Evolutionary conservation across 2,329 filamentous ascomycete species (phyloP).

Genomic region (Fusarium bactridioides): DNA sequence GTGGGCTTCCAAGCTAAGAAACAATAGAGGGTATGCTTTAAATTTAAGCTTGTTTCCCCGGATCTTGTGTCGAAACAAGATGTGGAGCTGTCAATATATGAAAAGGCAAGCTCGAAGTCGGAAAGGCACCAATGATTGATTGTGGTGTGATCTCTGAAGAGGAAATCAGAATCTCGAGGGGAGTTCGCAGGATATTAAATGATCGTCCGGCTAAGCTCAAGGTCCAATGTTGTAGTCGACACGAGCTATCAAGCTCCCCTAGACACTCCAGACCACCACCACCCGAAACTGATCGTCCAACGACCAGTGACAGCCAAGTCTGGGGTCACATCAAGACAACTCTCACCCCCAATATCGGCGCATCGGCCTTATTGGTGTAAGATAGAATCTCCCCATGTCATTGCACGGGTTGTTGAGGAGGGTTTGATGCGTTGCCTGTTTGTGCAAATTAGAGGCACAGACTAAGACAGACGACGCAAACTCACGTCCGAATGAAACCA

Average conservation of each 20-base stretch:
- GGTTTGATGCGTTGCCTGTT: neutral
- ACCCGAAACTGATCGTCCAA: slow-evolving; percentile 23
- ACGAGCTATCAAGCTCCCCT: slow-evolving; percentile 14
- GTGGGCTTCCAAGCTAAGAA: neutral
- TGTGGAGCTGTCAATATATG: slow-evolving; percentile 4
- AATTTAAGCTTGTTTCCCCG: slow-evolving; percentile 35
- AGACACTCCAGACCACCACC: slow-evolving; percentile 14
- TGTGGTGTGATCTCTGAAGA: slow-evolving; percentile 17
- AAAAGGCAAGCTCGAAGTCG: slow-evolving; percentile 4
- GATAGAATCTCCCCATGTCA: slow-evolving; percentile 33
- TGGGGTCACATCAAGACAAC: slow-evolving; percentile 33
- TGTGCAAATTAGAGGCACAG: slow-evolving; percentile 18
- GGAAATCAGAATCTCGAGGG: slow-evolving; percentile 21
- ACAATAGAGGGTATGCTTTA: slow-evolving; percentile 7
- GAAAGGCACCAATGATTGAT: slow-evolving; percentile 17
- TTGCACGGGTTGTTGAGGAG: slow-evolving; percentile 1
- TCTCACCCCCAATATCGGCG: slow-evolving; percentile 29
- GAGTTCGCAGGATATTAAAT: slow-evolving; percentile 37
- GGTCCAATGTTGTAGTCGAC: neutral
- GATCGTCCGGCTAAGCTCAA: slow-evolving; percentile 23
- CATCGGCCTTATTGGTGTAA: slow-evolving; percentile 35
- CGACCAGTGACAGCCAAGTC: slow-evolving; percentile 16
- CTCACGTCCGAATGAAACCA: slow-evolving; percentile 15
- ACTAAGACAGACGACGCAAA: slow-evolving; percentile 7
- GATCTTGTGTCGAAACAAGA: slow-evolving; percentile 6